Base-by-base conservation (phyloP, 139 green algal genomes). In the Coelastrella sp. region DNA sequence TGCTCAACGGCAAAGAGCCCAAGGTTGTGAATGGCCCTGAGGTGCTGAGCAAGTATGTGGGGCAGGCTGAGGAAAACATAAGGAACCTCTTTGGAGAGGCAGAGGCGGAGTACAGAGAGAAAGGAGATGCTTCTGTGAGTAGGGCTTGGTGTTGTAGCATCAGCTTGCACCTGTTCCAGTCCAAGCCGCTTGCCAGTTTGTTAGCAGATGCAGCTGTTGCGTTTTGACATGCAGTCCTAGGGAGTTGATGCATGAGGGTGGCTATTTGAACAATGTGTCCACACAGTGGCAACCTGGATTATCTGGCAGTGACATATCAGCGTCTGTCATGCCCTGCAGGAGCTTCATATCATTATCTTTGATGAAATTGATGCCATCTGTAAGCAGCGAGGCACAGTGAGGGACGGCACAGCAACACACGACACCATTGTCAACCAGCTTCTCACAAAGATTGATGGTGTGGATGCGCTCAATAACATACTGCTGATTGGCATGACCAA, bases 321-420 rank as follows among this genome's bases (percentile, higher is more conserved):
- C 57, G n/a, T 66, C 62, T 19, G n/a, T 38, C n/a, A 57, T 90
- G 25, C 94, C 90, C n/a, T 62, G 62, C 78, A 84, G 27, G 95
- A 98, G 30, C 92, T 99, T 86, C 98, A 99, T 90, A 96, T 99
- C 81, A 99, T 99, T 93, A 99, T 99, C 85, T 99, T 99, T 88
- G 98, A 99, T 85, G 98, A 99, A 92, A 99, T 99, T 63, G 98
- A 99, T 84, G 97, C 98, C 77, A 98, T 99, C 86, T 99, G 98
- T 94, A 98, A 99, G 89, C 63, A 79, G 60, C 92, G 97, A 43
- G 97, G 97, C 73, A 96, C 87, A 27, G 93, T 96, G 3, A 79
- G 87, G 0, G 91, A 94, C 76, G 94, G 96, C 53, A 95, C 91
- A 3, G 96, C 96, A 27, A 97, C 99, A 57, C 94, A 99, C 83